Conservation (phyloP, 2,329 filamentous ascomycete genomes). For the Penicillium sp. region DNA sequence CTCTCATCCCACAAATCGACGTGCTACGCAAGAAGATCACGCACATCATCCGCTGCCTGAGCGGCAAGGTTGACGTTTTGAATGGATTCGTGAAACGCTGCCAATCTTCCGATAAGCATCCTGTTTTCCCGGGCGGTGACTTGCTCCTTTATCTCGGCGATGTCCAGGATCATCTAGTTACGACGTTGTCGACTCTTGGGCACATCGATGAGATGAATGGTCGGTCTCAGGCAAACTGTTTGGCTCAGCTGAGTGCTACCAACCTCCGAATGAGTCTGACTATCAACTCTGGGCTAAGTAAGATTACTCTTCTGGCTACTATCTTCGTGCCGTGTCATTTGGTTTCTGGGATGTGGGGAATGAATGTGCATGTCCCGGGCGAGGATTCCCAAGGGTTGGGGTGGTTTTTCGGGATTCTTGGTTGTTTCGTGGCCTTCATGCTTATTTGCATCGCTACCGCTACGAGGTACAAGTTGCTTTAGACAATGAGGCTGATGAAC, state of each 20-base stretch:
- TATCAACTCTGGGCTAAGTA: constrained; percentile 83
- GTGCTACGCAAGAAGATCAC: constrained; percentile 89
- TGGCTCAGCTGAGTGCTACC: constrained; percentile 88
- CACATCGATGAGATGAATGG: constrained; percentile 97
- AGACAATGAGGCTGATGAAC: constrained; percentile 4
- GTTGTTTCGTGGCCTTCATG: constrained; percentile 43
- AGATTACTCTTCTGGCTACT: constrained; percentile 89
- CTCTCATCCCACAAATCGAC: constrained; percentile 81
- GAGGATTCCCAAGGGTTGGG: constrained; percentile 31
- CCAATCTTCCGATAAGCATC: constrained; percentile 76
- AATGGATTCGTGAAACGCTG: constrained; percentile 96
- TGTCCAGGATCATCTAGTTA: constrained; percentile 97
- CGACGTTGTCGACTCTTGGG: constrained; percentile 88
- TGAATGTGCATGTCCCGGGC: constrained; percentile 51
- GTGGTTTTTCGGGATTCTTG: constrained; percentile 52
- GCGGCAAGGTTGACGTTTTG: constrained; percentile 93
- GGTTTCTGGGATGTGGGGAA: constrained; percentile 62
- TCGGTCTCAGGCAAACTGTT: constrained; percentile 87
- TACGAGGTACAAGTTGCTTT: constrained; percentile 37
- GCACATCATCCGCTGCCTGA: constrained; percentile 81
- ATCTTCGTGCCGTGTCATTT: constrained; percentile 92
- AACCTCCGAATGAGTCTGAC: constrained; percentile 81
- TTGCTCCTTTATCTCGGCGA: constrained; percentile 93
- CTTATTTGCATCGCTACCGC: constrained; percentile 35
- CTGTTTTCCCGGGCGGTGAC: constrained; percentile 87